Percentiles rank a stretch among this genome's conserved stretches.
Conservation (phyloP, 768 basidiomycete genomes). For the Lepiota venenata region DNA sequence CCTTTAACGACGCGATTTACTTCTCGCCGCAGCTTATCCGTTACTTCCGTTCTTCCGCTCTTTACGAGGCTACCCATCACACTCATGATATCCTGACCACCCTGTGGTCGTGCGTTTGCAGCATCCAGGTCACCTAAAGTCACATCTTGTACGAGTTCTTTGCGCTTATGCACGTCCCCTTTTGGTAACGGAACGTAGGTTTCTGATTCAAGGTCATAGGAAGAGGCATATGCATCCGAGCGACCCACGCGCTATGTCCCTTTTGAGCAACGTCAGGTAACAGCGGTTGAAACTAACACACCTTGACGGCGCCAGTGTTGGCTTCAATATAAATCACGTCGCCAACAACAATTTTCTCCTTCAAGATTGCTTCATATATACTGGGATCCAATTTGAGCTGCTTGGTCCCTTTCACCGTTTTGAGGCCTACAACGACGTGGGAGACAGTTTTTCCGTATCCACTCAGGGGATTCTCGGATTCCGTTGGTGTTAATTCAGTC, state of each 20-base stretch:
- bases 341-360: conserved; percentile 94
- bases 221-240: conserved; percentile 96
- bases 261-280: conserved; percentile 4
- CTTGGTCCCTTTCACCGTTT: conserved; percentile 91
- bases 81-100: conserved; percentile 98
- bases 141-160: conserved; percentile 94
- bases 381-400: conserved; percentile 91
- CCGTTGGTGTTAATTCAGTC: conserved; percentile 93
- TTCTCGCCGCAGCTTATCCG: conserved; percentile 92
- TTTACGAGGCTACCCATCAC: conserved; percentile 93
- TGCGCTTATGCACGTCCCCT: conserved; percentile 94
- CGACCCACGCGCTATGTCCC: conserved; percentile 80
- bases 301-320: conserved; percentile 94
- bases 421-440: conserved; percentile 95
- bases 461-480: conserved; percentile 94
- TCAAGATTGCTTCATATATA: conserved; percentile 96
- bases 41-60: conserved; percentile 92
- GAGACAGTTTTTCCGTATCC: conserved; percentile 99
- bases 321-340: conserved; percentile 96
- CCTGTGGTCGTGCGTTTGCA: conserved; percentile 93
- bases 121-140: conserved; percentile 94
- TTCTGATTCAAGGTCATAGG: conserved; percentile 97
- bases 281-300: conserved; percentile 26
- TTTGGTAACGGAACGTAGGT: conserved; percentile 98
- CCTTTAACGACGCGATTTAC: conserved; percentile 97